Percentiles rank a stretch among this genome's conserved stretches.
phyloP scores from a whole-genome alignment of 208 protist genomes.

The Leishmania tropica region DNA sequence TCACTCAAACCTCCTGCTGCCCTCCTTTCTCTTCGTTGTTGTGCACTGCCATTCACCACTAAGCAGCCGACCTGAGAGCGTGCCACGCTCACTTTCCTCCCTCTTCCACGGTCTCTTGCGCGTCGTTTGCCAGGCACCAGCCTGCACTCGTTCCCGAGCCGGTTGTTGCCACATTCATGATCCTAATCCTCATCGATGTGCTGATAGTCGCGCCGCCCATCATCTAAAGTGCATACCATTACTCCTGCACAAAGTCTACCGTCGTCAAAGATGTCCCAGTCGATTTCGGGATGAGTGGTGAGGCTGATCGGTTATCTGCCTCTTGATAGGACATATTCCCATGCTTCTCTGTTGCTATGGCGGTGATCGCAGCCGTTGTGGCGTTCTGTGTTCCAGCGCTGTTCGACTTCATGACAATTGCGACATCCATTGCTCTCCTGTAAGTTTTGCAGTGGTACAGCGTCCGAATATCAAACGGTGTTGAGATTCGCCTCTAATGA shows the following conservation, averaged over 20 bases:
- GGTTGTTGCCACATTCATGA: background rate
- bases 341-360: background rate
- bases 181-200: background rate
- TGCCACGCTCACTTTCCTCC: background rate
- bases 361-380: background rate
- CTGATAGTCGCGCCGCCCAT: background rate
- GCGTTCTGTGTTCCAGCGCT: background rate
- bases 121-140: background rate
- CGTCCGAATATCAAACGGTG: slow-evolving; percentile 1
- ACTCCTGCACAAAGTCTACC: background rate
- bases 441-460: slow-evolving; percentile 15
- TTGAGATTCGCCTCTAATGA: background rate
- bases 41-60: background rate
- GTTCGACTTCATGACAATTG: slow-evolving; percentile 11
- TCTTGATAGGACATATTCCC: slow-evolving; percentile 1
- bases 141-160: background rate
- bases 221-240: slow-evolving; percentile 8
- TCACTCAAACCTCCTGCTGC: background rate
- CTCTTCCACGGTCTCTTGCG: background rate
- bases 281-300: slow-evolving; percentile 13
- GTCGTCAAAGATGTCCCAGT: background rate
- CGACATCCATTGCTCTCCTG: background rate
- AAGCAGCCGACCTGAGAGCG: background rate
- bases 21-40: background rate
- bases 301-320: background rate